phyloP scores from a whole-genome alignment of 23 red algal genomes.

The Chondrus crispus region DNA sequence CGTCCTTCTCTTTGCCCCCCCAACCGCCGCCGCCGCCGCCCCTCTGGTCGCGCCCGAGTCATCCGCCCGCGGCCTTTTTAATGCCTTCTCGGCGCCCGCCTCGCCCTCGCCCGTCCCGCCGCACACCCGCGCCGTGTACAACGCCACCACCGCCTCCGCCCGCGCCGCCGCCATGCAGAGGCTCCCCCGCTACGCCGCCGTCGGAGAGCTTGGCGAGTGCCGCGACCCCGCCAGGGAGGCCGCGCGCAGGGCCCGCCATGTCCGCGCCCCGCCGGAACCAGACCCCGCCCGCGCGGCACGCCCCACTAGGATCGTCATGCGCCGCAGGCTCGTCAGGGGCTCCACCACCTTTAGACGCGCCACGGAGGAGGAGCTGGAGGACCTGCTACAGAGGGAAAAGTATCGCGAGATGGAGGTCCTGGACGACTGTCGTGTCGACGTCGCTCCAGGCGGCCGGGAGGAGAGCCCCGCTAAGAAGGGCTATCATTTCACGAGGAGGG shows the following conservation, averaged over 20 bases:
- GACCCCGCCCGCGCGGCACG: background rate
- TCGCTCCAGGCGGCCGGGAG: background rate
- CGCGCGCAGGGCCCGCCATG: background rate
- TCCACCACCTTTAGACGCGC: constrained; percentile 28
- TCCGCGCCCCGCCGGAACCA: background rate
- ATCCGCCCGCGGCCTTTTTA: too few species aligned
- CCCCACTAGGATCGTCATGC: background rate
- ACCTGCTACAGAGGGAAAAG: constrained; percentile 13
- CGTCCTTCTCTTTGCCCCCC: too few species aligned
- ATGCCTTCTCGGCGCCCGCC: too few species aligned
- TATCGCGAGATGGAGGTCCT: background rate
- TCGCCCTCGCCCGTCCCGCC: background rate
- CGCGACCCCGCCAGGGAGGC: background rate
- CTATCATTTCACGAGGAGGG: background rate
- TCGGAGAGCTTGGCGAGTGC: background rate
- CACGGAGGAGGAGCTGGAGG: constrained; percentile 49
- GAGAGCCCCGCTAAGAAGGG: background rate
- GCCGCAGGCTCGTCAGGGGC: constrained; percentile 35
- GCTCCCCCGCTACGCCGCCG: background rate
- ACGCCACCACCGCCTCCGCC: constrained; percentile 54
- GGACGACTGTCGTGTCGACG: background rate
- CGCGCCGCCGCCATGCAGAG: constrained; percentile 13
- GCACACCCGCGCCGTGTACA: constrained; percentile 15
- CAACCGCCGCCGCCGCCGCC: too few species aligned
- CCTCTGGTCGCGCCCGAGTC: too few species aligned